Base-by-base conservation (phyloP, 2,329 filamentous ascomycete genomes). In the Leptosphaerulina australis region DNA sequence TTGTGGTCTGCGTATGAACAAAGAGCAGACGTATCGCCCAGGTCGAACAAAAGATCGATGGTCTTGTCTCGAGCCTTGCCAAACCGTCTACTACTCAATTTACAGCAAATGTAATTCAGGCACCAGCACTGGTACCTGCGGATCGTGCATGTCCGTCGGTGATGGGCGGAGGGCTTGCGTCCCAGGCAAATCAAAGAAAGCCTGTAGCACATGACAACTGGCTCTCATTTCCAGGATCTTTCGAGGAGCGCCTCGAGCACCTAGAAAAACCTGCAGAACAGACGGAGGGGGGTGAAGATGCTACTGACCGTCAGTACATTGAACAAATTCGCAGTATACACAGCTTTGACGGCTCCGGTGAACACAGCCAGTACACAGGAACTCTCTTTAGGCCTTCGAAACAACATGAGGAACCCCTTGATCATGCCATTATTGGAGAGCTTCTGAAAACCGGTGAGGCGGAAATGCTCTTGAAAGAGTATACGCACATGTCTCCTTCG, bases 11-110 rank as follows among this genome's bases (percentile, higher is more conserved):
- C 8, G n/a, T 38, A 20, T 40, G 4, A 36, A 36, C 21, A 30
- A 17, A 26, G 11, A 9, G 22, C 14, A 70, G 69, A 33, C 68
- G 69, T 17, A 72, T 72, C 8, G 61, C 65, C 11, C 68, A 71
- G 50, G 68, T 72, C 1, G 69, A 71, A 40, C 62, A 68, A 26
- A 72, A 70, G 43, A 66, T 72, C 17, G 68, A 72, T 55, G 65
- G 68, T 5, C 59, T 72, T 17, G 63, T 71, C 21, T 66, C 69
- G 12, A 66, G 58, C 21, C 60, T 72, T 37, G 58, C 62, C 7
- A 61, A 59, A 20, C 37, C 63, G 21, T 36, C 50, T 15, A 43
- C 34, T 9, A 14, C 21, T 11, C 22, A 38, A 17, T 44, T 44
- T 10, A 43, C 34, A 11, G 17, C 15, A 7, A 20, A 37, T 6